phyloP scores from a whole-genome alignment of 148 eudicot species.

The Chenopodium formosanum region DNA sequence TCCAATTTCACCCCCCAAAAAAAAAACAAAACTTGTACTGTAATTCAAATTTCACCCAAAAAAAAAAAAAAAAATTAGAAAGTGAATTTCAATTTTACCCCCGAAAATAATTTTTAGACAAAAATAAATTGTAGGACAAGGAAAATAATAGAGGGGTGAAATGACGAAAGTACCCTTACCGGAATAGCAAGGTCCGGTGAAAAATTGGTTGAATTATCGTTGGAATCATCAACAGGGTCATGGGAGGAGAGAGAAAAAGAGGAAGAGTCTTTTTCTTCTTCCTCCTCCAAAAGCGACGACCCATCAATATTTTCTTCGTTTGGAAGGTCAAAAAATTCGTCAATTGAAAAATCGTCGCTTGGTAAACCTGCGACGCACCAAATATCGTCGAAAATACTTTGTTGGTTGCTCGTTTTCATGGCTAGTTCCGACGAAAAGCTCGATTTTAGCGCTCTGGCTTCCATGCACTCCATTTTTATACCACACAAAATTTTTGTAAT shows the following conservation, averaged over 20 bases:
- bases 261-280: slow-evolving; percentile 43
- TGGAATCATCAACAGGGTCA: slow-evolving; percentile 37
- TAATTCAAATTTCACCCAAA: too few species aligned
- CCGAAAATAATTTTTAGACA: not conserved
- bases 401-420: slow-evolving; percentile 36
- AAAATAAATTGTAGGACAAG: too few species aligned
- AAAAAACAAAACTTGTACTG: too few species aligned
- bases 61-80: not conserved
- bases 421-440: slow-evolving; percentile 55
- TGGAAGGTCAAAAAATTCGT: slow-evolving; percentile 68
- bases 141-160: not conserved
- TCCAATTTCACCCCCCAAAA: not conserved
- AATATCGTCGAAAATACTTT: slow-evolving; percentile 37
- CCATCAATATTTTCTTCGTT: slow-evolving; percentile 39
- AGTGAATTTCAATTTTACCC: not conserved
- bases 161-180: slow-evolving; percentile 40
- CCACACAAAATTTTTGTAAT: too few species aligned
- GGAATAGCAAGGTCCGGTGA: slow-evolving; percentile 56
- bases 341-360: slow-evolving; percentile 71
- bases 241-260: slow-evolving; percentile 41
- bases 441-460: slow-evolving; percentile 69
- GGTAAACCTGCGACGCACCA: slow-evolving; percentile 32
- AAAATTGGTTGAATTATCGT: slow-evolving; percentile 21
- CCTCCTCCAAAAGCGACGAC: slow-evolving; percentile 4
- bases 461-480: slow-evolving; percentile 64